Conservation (phyloP, 1,284 basidiomycete genomes). For the Boletus hoseneyae region DNA sequence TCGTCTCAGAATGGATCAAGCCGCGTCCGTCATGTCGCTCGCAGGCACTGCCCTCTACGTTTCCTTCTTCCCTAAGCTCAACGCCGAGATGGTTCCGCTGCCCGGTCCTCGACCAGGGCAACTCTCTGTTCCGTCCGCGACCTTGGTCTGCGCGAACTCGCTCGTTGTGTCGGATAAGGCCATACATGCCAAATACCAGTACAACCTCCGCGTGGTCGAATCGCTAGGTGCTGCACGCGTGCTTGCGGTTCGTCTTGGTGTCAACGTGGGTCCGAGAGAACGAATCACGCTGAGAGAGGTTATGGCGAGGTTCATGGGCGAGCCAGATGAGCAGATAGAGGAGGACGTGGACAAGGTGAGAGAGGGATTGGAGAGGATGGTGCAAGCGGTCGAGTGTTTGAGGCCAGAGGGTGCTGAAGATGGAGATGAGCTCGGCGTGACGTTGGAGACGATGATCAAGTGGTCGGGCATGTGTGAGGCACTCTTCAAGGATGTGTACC, state of each 20-base stretch:
- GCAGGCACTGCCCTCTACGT: constrained; percentile 74
- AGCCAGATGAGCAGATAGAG: constrained; percentile 40
- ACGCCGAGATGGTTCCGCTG: constrained; percentile 61
- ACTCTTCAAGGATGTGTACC: constrained; percentile 63
- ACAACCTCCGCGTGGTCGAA: constrained; percentile 88
- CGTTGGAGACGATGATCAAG: constrained; percentile 68
- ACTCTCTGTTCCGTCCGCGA: constrained; percentile 35
- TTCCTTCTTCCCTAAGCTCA: constrained; percentile 75
- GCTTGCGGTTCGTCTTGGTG: constrained; percentile 55
- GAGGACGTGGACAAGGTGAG: constrained; percentile 44
- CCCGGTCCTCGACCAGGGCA: constrained; percentile 38
- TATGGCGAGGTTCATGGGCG: constrained; percentile 47
- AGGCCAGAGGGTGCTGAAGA: constrained; percentile 38
- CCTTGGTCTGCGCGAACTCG: constrained; percentile 82
- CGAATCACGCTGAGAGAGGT: constrained; percentile 51
- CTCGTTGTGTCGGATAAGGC: constrained; percentile 83
- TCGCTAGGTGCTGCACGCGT: constrained; percentile 76
- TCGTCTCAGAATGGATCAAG: constrained; percentile 70
- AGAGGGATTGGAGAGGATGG: constrained; percentile 46
- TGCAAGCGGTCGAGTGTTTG: constrained; percentile 51
- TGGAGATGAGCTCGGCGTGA: constrained; percentile 52
- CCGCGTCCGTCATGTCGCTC: constrained; percentile 73
- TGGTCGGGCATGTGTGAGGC: constrained; percentile 56
- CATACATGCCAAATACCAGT: constrained; percentile 69
- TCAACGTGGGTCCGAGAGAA: constrained; percentile 44